Evolutionary conservation across 306 rosid genomes (phyloP).

Genomic region (Abrus pulchellus): DNA sequence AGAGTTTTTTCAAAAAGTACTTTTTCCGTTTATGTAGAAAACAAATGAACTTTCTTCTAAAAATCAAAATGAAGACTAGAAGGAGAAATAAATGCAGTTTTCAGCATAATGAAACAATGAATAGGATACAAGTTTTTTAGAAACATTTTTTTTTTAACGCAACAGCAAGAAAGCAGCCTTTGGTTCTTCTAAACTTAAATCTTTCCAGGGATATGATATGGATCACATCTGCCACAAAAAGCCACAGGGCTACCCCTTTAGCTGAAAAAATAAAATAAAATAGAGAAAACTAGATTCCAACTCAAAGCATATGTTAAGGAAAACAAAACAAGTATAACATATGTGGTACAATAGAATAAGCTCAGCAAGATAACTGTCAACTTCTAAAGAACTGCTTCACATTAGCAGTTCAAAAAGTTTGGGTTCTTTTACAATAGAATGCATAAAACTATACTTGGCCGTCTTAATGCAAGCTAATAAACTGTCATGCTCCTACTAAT

Average conservation of each 20-base stretch:
- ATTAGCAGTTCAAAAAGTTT: neutral
- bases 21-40: neutral
- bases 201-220: neutral
- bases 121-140: constrained; percentile 1
- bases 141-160: neutral
- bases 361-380: neutral
- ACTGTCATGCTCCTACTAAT: constrained; percentile 4
- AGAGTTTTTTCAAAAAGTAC: neutral
- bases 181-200: neutral
- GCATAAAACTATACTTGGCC: neutral
- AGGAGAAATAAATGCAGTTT: constrained; percentile 1
- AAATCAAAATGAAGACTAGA: constrained; percentile 20
- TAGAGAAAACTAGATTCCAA: neutral
- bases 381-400: neutral
- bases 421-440: neutral
- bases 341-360: neutral
- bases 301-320: neutral
- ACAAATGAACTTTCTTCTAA: constrained; percentile 3
- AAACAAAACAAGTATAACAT: neutral
- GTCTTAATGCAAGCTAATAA: constrained; percentile 12
- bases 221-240: constrained; percentile 23
- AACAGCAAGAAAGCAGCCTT: constrained; percentile 10
- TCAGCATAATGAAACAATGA: constrained; percentile 33
- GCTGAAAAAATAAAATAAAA: constrained; percentile 18
- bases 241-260: constrained; percentile 6